Percentiles rank a stretch among this genome's conserved stretches.
These are phyloP conservation scores for Peniophora sp. DNA, from an alignment of 1,284 basidiomycete genomes.

Conservation along the genomic window DNA sequence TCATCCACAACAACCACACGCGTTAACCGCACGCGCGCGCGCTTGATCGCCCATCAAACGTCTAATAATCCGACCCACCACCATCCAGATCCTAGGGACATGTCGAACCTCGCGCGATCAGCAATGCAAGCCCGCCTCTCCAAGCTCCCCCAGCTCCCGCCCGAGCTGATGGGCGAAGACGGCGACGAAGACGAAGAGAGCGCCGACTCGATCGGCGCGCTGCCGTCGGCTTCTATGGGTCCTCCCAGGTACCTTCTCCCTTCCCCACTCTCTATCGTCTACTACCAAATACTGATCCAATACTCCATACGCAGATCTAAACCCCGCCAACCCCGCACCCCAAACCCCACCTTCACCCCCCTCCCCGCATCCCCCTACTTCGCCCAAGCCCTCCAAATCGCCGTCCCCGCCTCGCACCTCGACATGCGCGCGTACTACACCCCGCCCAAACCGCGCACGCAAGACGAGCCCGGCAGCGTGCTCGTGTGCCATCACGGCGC, in stretches of 20 bases:
- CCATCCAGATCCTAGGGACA: slow-evolving; percentile 17
- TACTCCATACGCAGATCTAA: slow-evolving; percentile 14
- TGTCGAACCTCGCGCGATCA: slow-evolving; percentile 67
- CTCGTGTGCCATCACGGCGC: slow-evolving; percentile 94
- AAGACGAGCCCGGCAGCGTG: slow-evolving; percentile 50
- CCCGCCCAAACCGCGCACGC: slow-evolving; percentile 30
- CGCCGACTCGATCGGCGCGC: slow-evolving; percentile 50
- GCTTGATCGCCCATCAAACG: too few species aligned
- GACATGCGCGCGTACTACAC: slow-evolving; percentile 78
- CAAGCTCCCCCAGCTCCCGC: slow-evolving; percentile 51
- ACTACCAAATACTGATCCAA: too few species aligned
- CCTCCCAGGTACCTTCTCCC: slow-evolving; percentile 44
- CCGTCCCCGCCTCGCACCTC: slow-evolving; percentile 51
- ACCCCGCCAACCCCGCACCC: slow-evolving; percentile 20
- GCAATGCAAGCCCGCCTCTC: slow-evolving; percentile 60
- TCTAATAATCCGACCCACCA: too few species aligned
- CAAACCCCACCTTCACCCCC: slow-evolving; percentile 58
- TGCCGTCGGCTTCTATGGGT: slow-evolving; percentile 52
- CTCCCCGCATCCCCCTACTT: slow-evolving; percentile 75
- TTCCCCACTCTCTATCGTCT: not conserved
- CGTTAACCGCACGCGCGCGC: too few species aligned
- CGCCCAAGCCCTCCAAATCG: slow-evolving; percentile 66
- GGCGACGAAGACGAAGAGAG: slow-evolving; percentile 56
- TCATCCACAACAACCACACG: not conserved
- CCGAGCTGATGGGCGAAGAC: slow-evolving; percentile 35